Evolutionary conservation across 2,329 filamentous ascomycete species (phyloP).

Genomic region (Neoarthrinium moseri): DNA sequence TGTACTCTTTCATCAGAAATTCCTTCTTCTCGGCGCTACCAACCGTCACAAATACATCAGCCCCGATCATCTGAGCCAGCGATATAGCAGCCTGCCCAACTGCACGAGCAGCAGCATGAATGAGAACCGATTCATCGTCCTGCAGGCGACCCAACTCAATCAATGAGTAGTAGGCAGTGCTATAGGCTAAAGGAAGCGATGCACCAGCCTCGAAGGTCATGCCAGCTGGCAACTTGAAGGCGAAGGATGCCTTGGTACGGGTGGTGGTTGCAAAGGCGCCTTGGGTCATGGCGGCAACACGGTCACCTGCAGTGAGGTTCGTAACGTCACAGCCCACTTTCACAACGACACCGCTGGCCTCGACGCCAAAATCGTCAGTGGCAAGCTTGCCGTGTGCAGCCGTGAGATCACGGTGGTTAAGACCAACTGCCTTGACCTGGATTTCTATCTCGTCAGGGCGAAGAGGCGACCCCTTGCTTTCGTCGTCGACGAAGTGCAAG

Average conservation of each 20-base stretch:
- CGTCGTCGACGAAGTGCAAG: slow-evolving; percentile 25
- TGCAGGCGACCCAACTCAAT: slow-evolving; percentile 10
- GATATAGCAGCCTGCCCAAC: slow-evolving; percentile 12
- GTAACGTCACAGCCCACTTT: slow-evolving; percentile 23
- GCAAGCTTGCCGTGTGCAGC: slow-evolving; percentile 25
- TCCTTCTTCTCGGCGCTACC: slow-evolving; percentile 8
- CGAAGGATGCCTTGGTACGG: slow-evolving; percentile 25
- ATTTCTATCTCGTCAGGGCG: slow-evolving; percentile 32
- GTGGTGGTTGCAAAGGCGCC: slow-evolving; percentile 24
- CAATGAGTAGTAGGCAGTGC: slow-evolving; percentile 11
- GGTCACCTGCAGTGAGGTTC: slow-evolving; percentile 24
- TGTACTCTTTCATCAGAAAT: slow-evolving; percentile 4
- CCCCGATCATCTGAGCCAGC: slow-evolving; percentile 11
- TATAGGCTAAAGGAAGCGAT: slow-evolving; percentile 9
- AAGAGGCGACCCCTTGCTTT: slow-evolving; percentile 24
- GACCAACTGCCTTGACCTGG: slow-evolving; percentile 24
- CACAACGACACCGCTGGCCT: slow-evolving; percentile 25
- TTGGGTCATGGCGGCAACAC: slow-evolving; percentile 38
- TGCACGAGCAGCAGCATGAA: slow-evolving; percentile 11
- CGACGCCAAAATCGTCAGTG: slow-evolving; percentile 23
- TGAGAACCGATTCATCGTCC: slow-evolving; percentile 8
- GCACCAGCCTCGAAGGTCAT: slow-evolving; percentile 20
- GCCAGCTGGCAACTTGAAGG: slow-evolving; percentile 25
- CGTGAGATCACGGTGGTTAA: slow-evolving; percentile 27
- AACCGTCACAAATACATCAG: slow-evolving; percentile 11